Evolutionary conservation across 208 protist genomes (phyloP), one percentile per base, ranked within the genome.

Genomic region (Angomonas deanei): DNA sequence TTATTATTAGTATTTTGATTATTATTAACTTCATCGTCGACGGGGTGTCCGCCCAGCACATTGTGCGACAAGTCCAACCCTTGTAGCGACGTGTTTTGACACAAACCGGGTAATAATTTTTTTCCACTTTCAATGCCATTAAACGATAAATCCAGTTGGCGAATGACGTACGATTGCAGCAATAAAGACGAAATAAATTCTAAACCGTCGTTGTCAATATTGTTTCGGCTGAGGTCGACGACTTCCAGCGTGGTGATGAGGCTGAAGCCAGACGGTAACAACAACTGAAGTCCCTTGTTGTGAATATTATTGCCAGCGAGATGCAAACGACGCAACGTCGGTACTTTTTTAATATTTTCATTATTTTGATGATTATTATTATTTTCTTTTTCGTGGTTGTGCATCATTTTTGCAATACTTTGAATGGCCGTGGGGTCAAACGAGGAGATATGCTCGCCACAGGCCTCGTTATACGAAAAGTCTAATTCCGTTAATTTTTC

Each of bases 31-130:
- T 31, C 21, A 4, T 8, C 23, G 19, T 28, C 27, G 50, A 21
- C 10, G 50, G 21, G 23, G 24, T n/a, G 30, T 78, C 61, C 62
- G 26, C 88, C 88, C 24, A 95, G 66, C 48, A 65, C 65, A 63
- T 95, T 95, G 68, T 95, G 83, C 4, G 82, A 83, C 13, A 91
- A 23, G 59, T 91, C 76, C 2, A 94, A 54, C 11, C 74, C 64
- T 1, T 39, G 26, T 13, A 93, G 70, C 5, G 65, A 27, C 27
- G 17, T 11, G 46, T 70, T 84, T 0, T 0, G 19, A 10, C 48
- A 31, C n/a, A 94, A 63, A 0, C 72, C 84, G 8, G 2, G 19
- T 36, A 77, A 21, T 13, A 94, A 61, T 21, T 39, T 52, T 49
- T 53, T 15, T 32, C 72, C 66, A 5, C 50, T 62, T 47, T 42